Evolutionary conservation across 352 stramenopile genomes (phyloP).

Genomic region (Globisporangium viniferum): DNA sequence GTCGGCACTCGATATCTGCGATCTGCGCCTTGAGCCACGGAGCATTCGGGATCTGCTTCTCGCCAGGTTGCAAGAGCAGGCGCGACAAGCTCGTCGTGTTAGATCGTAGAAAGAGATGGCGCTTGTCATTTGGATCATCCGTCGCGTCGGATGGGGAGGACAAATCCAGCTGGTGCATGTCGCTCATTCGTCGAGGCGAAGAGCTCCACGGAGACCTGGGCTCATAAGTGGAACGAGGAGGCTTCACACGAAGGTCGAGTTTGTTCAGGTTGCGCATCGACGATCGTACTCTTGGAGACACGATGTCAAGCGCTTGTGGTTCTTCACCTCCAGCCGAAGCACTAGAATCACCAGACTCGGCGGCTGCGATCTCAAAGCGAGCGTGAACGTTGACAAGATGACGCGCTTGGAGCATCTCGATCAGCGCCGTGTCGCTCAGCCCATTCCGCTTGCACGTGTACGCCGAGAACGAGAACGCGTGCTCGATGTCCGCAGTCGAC

Average conservation of each 20-base stretch:
- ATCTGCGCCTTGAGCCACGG: constrained; percentile 83
- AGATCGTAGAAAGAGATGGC: constrained; percentile 28
- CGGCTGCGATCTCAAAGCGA: constrained; percentile 47
- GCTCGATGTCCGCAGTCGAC: constrained; percentile 75
- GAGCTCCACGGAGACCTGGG: constrained; percentile 22
- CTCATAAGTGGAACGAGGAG: background rate
- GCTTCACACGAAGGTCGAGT: constrained; percentile 4
- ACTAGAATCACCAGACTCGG: constrained; percentile 20
- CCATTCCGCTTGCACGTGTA: constrained; percentile 85
- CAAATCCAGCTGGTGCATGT: constrained; percentile 14
- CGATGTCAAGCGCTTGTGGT: constrained; percentile 1
- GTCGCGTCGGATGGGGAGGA: background rate
- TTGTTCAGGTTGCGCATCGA: constrained; percentile 21
- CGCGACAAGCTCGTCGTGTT: constrained; percentile 50
- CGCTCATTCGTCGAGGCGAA: constrained; percentile 61
- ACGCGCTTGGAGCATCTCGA: constrained; percentile 84
- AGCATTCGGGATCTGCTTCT: constrained; percentile 33
- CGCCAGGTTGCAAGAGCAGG: constrained; percentile 22
- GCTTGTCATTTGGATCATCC: constrained; percentile 11
- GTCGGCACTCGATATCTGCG: constrained; percentile 80
- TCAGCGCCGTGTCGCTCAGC: constrained; percentile 76
- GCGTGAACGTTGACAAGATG: constrained; percentile 78
- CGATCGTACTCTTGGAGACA: constrained; percentile 23
- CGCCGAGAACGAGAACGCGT: constrained; percentile 75
- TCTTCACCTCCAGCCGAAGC: background rate